phyloP scores from a whole-genome alignment of 805 yeast genomes.

The Starmerella riodocensis region DNA sequence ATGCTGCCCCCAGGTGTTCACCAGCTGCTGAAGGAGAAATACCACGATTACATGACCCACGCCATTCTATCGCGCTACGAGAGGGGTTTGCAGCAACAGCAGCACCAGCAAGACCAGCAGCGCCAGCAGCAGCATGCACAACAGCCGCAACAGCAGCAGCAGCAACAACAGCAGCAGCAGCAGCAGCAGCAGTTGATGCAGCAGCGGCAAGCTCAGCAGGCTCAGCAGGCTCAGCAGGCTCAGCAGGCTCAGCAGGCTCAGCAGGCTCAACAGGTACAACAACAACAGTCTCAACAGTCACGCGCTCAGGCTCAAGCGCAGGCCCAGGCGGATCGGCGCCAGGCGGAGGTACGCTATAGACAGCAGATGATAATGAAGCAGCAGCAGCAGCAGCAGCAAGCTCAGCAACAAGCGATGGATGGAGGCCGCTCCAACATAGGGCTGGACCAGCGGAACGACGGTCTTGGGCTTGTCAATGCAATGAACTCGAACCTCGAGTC shows the following conservation, averaged over 20 bases:
- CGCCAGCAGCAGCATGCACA: conserved; percentile 3
- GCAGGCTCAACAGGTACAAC: conserved; percentile 4
- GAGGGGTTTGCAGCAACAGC: background rate
- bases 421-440: too few species aligned
- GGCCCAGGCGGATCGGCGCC: conserved; percentile 12
- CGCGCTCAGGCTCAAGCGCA: too few species aligned
- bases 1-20: conserved; percentile 23
- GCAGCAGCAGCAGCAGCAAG: conserved; percentile 6
- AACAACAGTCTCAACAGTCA: conserved; percentile 3
- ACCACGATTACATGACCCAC: conserved; percentile 24
- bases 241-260: conserved; percentile 11
- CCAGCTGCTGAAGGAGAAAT: conserved; percentile 20
- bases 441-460: too few species aligned
- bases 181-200: conserved; percentile 17
- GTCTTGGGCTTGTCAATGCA: too few species aligned
- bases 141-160: conserved; percentile 3
- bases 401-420: conserved; percentile 8
- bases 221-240: conserved; percentile 14
- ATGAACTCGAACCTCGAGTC: conserved; percentile 13
- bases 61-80: conserved; percentile 20
- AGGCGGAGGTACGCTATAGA: conserved; percentile 5
- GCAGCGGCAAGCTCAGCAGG: conserved; percentile 15
- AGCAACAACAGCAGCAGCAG: conserved; percentile 18
- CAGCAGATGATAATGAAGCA: conserved; percentile 11
- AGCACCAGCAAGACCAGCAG: conserved; percentile 1